Evolutionary conservation across 1,284 basidiomycete genomes (phyloP), one percentile per base, ranked within the genome.

Genomic region (Moesziomyces sp.): DNA sequence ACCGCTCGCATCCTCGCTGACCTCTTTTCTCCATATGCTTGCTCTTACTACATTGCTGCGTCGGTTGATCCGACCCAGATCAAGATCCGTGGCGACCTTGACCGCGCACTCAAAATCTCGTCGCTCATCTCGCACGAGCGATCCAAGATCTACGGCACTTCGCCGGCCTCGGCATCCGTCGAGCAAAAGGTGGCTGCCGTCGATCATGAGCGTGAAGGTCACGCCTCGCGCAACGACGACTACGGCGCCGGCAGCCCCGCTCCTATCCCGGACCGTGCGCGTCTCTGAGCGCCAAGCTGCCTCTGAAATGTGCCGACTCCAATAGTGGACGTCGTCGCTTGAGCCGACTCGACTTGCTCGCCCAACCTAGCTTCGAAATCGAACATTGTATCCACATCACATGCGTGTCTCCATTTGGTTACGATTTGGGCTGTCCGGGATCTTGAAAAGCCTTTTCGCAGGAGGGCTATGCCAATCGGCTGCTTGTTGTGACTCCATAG

Each of bases 51-150:
- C 46, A 16, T n/a, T 19, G 5, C 3, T n/a, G 6, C 38, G 16
- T 40, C 44, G 44, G 23, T 21, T 21, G 44, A 28, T 35, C 44
- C 34, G 19, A 26, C 18, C 48, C 57, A 75, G 69, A 76, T 82
- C 66, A 77, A 79, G 62, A 74, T 83, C 57, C 59, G 62, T 14
- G 81, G 81, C 24, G 68, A 80, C 55, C 59, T 82, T n/a, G 79
- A 82, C 50, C 58, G 68, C 8, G 78, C 81, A 0, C 60, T 80
- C 35, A 49, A 64, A 38, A 62, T 81, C 42, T 47, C 76, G 21
- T 61, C 64, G 3, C 55, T 83, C 18, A 54, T 83, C 35, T 64
- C 63, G n/a, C 75, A 80, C 56, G 79, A 83, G 64, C 76, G 81
- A 11, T 72, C 73, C 38, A 76, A 79, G 58, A 68, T 83, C 46